Evolutionary conservation across 2,329 filamentous ascomycete genomes (phyloP).

Genomic region (Sarocladium oryzae): DNA sequence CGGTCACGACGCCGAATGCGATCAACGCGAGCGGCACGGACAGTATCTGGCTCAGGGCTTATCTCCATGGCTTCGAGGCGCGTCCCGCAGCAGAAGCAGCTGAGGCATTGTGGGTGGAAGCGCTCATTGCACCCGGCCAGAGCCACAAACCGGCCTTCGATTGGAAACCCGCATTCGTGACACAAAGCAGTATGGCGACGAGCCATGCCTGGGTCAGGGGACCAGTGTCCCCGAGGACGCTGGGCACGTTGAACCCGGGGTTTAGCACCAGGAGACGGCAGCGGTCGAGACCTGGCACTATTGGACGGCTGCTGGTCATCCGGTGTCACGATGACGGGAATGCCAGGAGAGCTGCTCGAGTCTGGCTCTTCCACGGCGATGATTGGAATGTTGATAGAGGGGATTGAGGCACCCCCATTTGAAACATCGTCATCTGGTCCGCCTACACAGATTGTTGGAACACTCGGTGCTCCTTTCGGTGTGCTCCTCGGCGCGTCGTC

Average conservation of each 20-base stretch:
- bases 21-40: constrained; percentile 63
- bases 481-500: constrained; percentile 29
- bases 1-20: constrained; percentile 59
- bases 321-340: constrained; percentile 43
- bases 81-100: constrained; percentile 80
- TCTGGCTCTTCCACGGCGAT: constrained; percentile 36
- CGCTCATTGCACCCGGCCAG: constrained; percentile 65
- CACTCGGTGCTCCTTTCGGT: constrained; percentile 20
- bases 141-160: constrained; percentile 84
- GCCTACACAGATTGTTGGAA: constrained; percentile 31
- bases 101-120: constrained; percentile 92
- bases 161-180: constrained; percentile 75
- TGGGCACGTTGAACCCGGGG: constrained; percentile 26
- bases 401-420: constrained; percentile 18
- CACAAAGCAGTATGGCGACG: constrained; percentile 63
- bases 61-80: constrained; percentile 92
- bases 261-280: constrained; percentile 39
- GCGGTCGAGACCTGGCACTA: constrained; percentile 19
- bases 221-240: constrained; percentile 50
- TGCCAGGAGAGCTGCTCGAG: constrained; percentile 34
- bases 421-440: constrained; percentile 18
- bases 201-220: constrained; percentile 40
- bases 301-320: constrained; percentile 24
- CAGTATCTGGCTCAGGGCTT: constrained; percentile 77
- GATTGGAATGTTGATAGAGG: constrained; percentile 39